These are phyloP conservation scores for Saraca asoca DNA, from an alignment of 331 rosid genomes.

Conservation along the genomic window DNA sequence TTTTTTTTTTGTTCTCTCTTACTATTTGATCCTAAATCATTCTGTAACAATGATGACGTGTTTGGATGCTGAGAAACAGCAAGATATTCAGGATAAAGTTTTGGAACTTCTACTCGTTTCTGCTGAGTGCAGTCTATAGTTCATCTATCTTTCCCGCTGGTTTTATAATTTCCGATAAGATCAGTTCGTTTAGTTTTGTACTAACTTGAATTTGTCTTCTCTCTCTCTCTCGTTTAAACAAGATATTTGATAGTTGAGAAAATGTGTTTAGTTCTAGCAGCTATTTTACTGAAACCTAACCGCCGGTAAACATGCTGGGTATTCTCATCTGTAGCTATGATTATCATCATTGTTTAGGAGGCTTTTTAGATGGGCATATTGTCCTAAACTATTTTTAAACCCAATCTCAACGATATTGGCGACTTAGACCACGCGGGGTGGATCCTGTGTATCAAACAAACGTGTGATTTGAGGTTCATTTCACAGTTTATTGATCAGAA, in stretches of 20 bases:
- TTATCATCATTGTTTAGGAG: background rate
- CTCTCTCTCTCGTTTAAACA: background rate
- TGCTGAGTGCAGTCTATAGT: background rate
- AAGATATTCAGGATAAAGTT: background rate
- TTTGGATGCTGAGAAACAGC: conserved; percentile 27
- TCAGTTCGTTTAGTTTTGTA: background rate
- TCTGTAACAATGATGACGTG: conserved; percentile 3
- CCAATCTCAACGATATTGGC: too few species aligned
- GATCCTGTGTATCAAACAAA: background rate
- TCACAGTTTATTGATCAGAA: background rate
- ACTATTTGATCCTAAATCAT: background rate
- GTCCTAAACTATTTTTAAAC: too few species aligned
- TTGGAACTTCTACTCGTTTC: background rate
- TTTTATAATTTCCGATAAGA: background rate
- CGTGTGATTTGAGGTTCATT: background rate
- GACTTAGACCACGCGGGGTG: too few species aligned
- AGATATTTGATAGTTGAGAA: background rate
- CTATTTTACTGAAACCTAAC: background rate
- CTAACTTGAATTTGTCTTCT: background rate
- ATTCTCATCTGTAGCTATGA: background rate
- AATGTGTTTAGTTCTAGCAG: background rate
- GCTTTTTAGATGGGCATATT: too few species aligned
- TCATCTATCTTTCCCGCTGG: background rate
- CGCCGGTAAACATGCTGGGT: background rate
- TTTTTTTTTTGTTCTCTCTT: background rate